Conservation (phyloP, 805 yeast genomes). For the Myxozyma kluyveri region DNA sequence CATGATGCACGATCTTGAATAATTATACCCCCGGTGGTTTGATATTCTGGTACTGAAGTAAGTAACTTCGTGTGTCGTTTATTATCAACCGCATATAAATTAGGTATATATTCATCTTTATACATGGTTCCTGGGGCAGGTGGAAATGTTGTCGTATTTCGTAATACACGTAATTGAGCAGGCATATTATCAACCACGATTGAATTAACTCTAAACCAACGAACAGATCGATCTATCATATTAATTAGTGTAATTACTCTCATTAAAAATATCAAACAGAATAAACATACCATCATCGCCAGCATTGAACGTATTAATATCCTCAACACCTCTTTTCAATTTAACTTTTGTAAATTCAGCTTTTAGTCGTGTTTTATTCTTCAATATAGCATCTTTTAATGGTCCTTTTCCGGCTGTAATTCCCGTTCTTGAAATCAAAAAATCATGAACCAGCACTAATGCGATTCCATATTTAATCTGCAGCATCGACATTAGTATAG, state of each 20-base stretch:
- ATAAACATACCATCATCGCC: slow-evolving; percentile 3
- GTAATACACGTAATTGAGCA: slow-evolving; percentile 7
- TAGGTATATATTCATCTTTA: slow-evolving; percentile 69
- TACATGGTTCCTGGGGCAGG: slow-evolving; percentile 57
- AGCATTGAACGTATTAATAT: slow-evolving; percentile 38
- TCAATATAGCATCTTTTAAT: slow-evolving; percentile 73
- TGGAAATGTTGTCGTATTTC: slow-evolving; percentile 19
- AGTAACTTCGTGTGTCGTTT: slow-evolving; percentile 50
- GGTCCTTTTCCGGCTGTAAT: slow-evolving; percentile 88
- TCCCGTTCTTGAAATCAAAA: slow-evolving; percentile 69
- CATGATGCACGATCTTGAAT: slow-evolving; percentile 97
- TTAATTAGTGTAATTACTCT: neutral
- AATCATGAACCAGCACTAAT: slow-evolving; percentile 73
- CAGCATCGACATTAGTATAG: slow-evolving; percentile 38
- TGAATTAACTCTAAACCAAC: slow-evolving; percentile 57
- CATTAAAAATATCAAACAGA: neutral
- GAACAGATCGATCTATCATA: slow-evolving; percentile 37
- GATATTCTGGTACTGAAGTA: slow-evolving; percentile 65
- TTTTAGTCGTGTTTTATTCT: slow-evolving; percentile 73
- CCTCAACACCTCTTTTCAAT: slow-evolving; percentile 63
- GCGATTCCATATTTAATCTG: slow-evolving; percentile 55
- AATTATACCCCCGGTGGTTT: slow-evolving; percentile 65
- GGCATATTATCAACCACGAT: slow-evolving; percentile 45
- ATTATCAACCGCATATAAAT: slow-evolving; percentile 80
- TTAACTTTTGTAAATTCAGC: slow-evolving; percentile 81